Base-by-base conservation (phyloP, 768 basidiomycete species). In the Kwoniella sp. region DNA sequence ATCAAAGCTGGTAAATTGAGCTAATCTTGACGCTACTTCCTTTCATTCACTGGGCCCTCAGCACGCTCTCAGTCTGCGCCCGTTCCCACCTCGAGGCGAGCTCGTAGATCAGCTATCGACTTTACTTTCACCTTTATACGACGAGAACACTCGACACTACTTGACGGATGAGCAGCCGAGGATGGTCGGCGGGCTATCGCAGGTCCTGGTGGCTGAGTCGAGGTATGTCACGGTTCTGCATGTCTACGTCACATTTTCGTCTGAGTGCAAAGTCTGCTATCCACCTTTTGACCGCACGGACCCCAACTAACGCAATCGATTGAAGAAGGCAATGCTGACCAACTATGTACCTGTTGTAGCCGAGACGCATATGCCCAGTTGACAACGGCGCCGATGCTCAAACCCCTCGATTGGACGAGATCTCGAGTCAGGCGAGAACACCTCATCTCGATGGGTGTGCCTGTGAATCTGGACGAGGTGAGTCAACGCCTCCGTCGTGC, bases 401-500 rank as follows among this genome's bases (percentile, higher is more conserved):
- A 89, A 77, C 89, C 91, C n/a, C 88, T 92, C 58, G 94, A 91
- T 73, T 97, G 94, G 94, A 93, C 88, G 56, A 88, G 92, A 53
- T 95, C 93, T 62, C 87, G 90, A 50, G 93, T 92, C 77, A 87
- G 94, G 61, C 84, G 93, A 54, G 92, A 93, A 75, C 92, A 96
- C 74, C 84, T 97, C 54, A 95, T 95, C 66, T 82, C 91, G 13
- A 86, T 97, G 26, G 94, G 94, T 25, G 89, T 97, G 52, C 94
- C 94, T 2, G 91, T 97, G 58, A 97, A 97, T 76, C 84, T 97
- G 5, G 94, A 97, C 77, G 94, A 97, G 82, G 88, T 95, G 38
- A 37, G 78, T 76, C 30, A 11, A 15, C 25, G 8, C 0, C 23
- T 1, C 15, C 28, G 22, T 8, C 38, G 38, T 9, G 11, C 38